Evolutionary conservation across 2,329 filamentous ascomycete genomes (phyloP).

Genomic region (Ophiostoma australiae): DNA sequence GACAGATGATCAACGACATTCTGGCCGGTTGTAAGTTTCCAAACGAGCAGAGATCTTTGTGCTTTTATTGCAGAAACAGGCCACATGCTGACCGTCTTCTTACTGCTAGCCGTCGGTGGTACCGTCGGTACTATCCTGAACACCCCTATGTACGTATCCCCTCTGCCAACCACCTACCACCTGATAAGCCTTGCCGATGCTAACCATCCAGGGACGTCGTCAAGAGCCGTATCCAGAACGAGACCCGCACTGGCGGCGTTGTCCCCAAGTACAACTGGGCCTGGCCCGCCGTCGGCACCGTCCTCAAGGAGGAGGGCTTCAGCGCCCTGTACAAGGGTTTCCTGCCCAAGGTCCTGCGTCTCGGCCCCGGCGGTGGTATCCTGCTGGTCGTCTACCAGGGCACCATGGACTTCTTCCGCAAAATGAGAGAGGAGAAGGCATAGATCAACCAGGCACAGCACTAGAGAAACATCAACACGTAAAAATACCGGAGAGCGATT

Average conservation of each 20-base stretch:
- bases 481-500: slow-evolving; percentile 3
- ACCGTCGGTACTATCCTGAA: slow-evolving; percentile 86
- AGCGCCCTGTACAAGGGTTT: slow-evolving; percentile 95
- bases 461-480: not conserved
- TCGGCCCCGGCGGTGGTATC: slow-evolving; percentile 64
- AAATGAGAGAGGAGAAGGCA: slow-evolving; percentile 39
- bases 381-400: slow-evolving; percentile 81
- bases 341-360: slow-evolving; percentile 82
- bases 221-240: slow-evolving; percentile 97
- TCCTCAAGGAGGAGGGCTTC: slow-evolving; percentile 91
- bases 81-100: not conserved
- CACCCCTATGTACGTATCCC: slow-evolving; percentile 78
- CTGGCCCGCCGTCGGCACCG: slow-evolving; percentile 76
- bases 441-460: slow-evolving; percentile 4
- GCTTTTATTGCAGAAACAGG: not conserved
- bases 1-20: slow-evolving; percentile 81
- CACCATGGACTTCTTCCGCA: slow-evolving; percentile 88
- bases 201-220: slow-evolving; percentile 58
- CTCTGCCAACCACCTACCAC: slow-evolving; percentile 43
- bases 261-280: slow-evolving; percentile 99
- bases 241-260: slow-evolving; percentile 71
- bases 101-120: slow-evolving; percentile 60
- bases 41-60: too few relatives aligned
- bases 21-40: slow-evolving; percentile 60
- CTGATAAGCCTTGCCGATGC: not conserved